Base-by-base conservation (phyloP, 2,329 filamentous ascomycete genomes). In the Phyllachora maydis region DNA sequence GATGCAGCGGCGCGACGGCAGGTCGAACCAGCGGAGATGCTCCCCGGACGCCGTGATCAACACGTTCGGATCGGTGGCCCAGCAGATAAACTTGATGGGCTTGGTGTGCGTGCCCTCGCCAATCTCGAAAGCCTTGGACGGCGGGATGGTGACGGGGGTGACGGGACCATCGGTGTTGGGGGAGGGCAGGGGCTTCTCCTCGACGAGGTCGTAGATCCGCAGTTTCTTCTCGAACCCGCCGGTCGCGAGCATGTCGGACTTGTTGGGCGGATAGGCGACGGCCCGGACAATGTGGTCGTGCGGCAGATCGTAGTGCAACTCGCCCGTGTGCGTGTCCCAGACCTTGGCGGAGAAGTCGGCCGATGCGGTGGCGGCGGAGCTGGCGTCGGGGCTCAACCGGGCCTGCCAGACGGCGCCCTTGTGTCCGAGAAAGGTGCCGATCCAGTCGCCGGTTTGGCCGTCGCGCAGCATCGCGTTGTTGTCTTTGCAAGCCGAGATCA, bases 351-450 rank as follows among this genome's bases (percentile, higher is more conserved):
- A 88, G 46, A 98, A 98, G 46, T 98, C 88, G 23, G 88, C 88
- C 23, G 83, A 90, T 22, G 79, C 88, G 16, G 90, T 95, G 7
- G 83, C 88, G 27, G 88, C 85, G 22, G 82, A 72, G 14, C 68
- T 70, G 19, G 82, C 79, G 50, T 95, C 82, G 11, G 78, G 71
- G 25, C 82, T 92, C 17, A 98, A 61, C 37, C 83, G 69, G 25
- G 83, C 79, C 53, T 93, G 83, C 82, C 88, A 98, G 29, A 95
- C 85, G 18, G 88, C 88, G 32, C 88, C 88, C 52, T 98, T 95
- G 56, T 98, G 88, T 19, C 88, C 88, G 39, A 98, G 74, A 45
- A 95, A 95, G 18, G 88, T 95, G 23, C 88, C 88, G 37, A 95
- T 95, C 78, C 83, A 93, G 48, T 93, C 83, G 28, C 88, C 88